Evolutionary conservation across 805 yeast species (phyloP).

Genomic region (Metschnikowia chrysomelidarum): DNA sequence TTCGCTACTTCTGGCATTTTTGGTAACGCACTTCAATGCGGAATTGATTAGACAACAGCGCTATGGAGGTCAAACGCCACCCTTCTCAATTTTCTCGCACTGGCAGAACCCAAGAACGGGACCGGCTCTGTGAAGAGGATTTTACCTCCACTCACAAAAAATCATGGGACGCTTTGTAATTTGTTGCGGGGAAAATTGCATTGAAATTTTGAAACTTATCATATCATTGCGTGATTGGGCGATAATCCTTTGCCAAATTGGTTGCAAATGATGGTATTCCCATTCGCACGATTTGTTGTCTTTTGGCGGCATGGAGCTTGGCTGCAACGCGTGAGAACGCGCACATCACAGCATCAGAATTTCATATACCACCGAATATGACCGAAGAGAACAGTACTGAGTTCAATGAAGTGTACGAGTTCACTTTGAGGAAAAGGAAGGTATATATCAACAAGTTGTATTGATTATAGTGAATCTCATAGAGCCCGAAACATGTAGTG

Average conservation of each 20-base stretch:
- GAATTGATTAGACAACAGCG: too few species aligned
- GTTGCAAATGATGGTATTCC: conserved; percentile 24
- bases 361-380: not conserved
- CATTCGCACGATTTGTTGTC: conserved; percentile 32
- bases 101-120: too few species aligned
- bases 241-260: conserved; percentile 19
- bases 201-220: too few species aligned
- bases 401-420: conserved; percentile 16
- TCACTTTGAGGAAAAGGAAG: conserved; percentile 26
- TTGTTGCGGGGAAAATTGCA: too few species aligned
- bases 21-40: too few species aligned
- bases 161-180: too few species aligned
- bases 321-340: conserved; percentile 8
- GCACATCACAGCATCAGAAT: not conserved
- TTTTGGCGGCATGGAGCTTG: conserved; percentile 38
- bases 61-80: too few species aligned
- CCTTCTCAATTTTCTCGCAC: too few species aligned
- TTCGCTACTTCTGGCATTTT: too few species aligned
- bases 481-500: too few species aligned
- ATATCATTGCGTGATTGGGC: too few species aligned
- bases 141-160: too few species aligned
- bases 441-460: conserved; percentile 31
- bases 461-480: conserved; percentile 29
- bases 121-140: not conserved
- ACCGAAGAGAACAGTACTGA: conserved; percentile 2